A percentile compares a stretch with the other conserved stretches of the same genome.
These are phyloP conservation scores for Phialophora verrucosa DNA, from an alignment of 2,329 filamentous ascomycete genomes.

Conservation along the genomic window DNA sequence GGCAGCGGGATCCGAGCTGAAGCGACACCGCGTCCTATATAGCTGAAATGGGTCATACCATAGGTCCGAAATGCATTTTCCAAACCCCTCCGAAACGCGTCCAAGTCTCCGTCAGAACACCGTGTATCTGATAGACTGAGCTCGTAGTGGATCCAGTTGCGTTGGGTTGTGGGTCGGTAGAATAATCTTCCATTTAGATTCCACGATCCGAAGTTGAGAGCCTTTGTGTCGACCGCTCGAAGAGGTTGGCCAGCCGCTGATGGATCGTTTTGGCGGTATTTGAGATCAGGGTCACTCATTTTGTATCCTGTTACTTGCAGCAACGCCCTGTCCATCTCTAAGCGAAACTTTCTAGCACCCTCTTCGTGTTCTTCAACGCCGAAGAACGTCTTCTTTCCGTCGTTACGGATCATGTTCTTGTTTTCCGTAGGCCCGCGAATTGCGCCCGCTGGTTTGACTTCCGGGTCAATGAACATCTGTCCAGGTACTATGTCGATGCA, in stretches of 20 bases:
- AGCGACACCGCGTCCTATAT: background rate
- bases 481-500: conserved; percentile 25
- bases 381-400: conserved; percentile 12
- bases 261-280: no score
- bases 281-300: no score
- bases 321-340: no score
- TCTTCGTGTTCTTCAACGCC: background rate
- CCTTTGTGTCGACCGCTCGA: no score
- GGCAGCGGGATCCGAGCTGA: no score
- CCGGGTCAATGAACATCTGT: conserved; percentile 19
- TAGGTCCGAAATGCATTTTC: background rate
- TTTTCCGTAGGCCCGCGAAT: conserved; percentile 11
- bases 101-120: background rate
- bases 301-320: no score
- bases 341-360: no score
- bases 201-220: no score
- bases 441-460: background rate
- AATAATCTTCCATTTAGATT: no score
- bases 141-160: background rate
- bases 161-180: no score
- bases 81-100: background rate
- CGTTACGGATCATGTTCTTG: conserved; percentile 8
- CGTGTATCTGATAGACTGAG: background rate
- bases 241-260: no score
- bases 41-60: background rate